Conservation (phyloP, 2,329 filamentous ascomycete genomes). For the Albophoma yamanashiensis region DNA sequence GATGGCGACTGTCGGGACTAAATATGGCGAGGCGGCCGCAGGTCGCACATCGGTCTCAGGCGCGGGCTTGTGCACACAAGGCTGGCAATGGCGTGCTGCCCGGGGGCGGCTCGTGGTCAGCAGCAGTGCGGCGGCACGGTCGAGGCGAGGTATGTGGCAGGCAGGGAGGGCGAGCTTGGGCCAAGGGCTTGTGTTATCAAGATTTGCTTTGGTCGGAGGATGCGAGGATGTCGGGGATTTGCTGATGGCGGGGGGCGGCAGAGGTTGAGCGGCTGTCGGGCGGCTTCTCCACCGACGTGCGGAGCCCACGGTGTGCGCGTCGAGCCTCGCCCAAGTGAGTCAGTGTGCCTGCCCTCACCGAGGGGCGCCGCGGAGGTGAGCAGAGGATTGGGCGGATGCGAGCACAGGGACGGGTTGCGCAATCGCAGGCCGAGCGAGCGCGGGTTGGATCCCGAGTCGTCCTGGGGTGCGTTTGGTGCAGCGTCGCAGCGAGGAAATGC, state of each 20-base stretch:
- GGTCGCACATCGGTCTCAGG: background rate
- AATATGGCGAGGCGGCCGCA: background rate
- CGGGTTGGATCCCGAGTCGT: background rate
- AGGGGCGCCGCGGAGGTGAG: background rate
- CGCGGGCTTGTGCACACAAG: background rate
- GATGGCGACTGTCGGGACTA: constrained; percentile 5
- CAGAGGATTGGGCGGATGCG: background rate
- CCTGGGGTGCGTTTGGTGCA: background rate
- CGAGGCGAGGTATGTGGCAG: background rate
- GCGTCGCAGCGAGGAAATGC: background rate
- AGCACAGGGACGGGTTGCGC: background rate
- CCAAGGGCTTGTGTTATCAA: background rate
- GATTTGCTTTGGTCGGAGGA: background rate
- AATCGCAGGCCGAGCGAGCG: background rate
- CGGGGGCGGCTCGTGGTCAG: background rate
- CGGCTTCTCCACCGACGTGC: background rate
- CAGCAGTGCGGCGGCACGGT: background rate
- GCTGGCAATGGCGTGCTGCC: constrained; percentile 1
- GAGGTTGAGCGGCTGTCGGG: background rate
- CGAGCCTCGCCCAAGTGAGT: background rate
- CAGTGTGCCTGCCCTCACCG: background rate
- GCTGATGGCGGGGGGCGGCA: background rate
- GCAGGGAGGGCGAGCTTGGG: background rate
- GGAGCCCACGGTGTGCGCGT: background rate
- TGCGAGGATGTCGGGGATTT: background rate